phyloP scores from a whole-genome alignment of 176 grass and related monocot species.

The Dendrocalamus sinicus region DNA sequence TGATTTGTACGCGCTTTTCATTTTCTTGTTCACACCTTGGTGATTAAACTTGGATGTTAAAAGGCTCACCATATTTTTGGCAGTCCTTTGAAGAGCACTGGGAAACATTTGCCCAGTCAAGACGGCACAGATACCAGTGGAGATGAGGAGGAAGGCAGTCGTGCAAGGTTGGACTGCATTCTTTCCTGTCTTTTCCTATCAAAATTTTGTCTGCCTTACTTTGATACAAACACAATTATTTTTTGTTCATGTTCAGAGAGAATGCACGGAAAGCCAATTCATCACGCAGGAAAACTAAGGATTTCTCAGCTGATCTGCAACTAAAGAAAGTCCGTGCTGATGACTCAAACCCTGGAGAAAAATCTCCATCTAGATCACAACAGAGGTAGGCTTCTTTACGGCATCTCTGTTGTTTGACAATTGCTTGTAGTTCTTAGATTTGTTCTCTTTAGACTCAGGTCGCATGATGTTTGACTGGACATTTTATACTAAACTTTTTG shows the following conservation, averaged over 20 bases:
- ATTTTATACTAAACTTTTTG: neutral
- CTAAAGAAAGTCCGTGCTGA: constrained; percentile 36
- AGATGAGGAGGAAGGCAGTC: constrained; percentile 56
- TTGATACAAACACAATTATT: neutral
- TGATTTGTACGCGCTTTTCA: neutral
- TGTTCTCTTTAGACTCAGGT: neutral
- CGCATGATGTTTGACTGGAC: neutral
- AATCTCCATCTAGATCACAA: constrained; percentile 41
- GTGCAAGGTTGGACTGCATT: constrained; percentile 59
- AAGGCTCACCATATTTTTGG: constrained; percentile 30
- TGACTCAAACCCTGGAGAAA: constrained; percentile 45
- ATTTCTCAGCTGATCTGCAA: constrained; percentile 40
- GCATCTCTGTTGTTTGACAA: constrained; percentile 13
- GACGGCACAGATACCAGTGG: constrained; percentile 54
- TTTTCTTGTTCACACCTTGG: neutral
- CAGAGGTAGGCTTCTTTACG: constrained; percentile 41
- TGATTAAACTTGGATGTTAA: constrained; percentile 7
- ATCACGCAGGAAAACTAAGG: constrained; percentile 61
- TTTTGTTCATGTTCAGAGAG: constrained; percentile 42
- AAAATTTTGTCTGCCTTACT: neutral
- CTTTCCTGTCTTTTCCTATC: neutral
- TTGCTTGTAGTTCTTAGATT: constrained; percentile 12
- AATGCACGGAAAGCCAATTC: constrained; percentile 53
- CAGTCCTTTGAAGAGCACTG: constrained; percentile 57
- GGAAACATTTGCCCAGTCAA: constrained; percentile 46